Evolutionary conservation across 2,329 filamentous ascomycete genomes (phyloP), one percentile per base, ranked within the genome.

Genomic region (Ceratocystis cubensis): DNA sequence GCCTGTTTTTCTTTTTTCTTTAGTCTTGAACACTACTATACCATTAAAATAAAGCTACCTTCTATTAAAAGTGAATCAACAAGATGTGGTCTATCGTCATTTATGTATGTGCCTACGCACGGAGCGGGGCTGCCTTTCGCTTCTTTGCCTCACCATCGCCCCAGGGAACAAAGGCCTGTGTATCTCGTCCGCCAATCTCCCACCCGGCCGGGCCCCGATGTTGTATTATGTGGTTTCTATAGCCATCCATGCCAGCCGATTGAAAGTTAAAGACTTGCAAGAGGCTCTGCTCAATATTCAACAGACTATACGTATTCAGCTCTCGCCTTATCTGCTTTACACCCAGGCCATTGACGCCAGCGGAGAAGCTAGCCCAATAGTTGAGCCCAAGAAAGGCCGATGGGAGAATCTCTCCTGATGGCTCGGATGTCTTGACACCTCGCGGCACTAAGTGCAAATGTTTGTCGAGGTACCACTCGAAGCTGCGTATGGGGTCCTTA

Each of bases 261-360:
- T 46, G 25, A 45, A 63, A 63, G 17, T 63, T 48, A 22, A 63
- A 25, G 10, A 50, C 44, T 22, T 63, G 61, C 61, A 63, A 28
- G n/a, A 63, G 37, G 20, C 61, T 63, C 15, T 63, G 61, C 44
- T 63, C 61, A 63, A 63, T 63, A 10, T 45, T 63, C 8, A 48
- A n/a, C 45, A 63, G 41, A 8, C 61, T 33, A 25, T 63, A 63
- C 8, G 13, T 20, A 17, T 63, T 63, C 25, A 50, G 44, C 1
- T 25, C 44, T 5, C 44, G 61, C 15, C 28, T 7, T 30, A 20
- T 30, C 3, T 6, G 30, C 28, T 7, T 6, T 17, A 30, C 8
- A 5, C 56, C 56, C 3, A 25, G 3, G 13, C 15, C 45, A 20
- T 63, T 45, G 8, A 33, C 20, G 37, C 25, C 61, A 6, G 13